Base-by-base conservation (phyloP, 176 grass and related monocot species). In the Musa schizocarpa region DNA sequence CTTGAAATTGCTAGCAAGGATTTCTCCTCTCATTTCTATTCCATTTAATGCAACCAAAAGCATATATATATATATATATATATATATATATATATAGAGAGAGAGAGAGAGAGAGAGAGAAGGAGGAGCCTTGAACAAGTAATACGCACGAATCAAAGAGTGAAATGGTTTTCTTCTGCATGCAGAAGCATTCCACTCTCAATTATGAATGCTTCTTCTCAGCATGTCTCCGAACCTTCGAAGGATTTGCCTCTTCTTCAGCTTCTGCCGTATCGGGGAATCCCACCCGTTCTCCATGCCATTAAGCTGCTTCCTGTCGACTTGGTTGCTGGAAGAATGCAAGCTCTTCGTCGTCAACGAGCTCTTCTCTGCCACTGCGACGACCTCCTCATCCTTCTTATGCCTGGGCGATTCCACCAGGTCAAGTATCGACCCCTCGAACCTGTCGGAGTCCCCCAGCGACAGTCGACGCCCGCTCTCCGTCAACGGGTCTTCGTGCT, bases 391-490 rank as follows among this genome's bases (percentile, higher is more conserved):
- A 5, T 65, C 54, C 53, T 78, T 86, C 0, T 20, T 54, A 22
- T 83, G 72, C 9, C 84, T 81, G 0, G 82, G 79, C 26, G 87
- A 88, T 9, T 82, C 86, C 53, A 87, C 81, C 54, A 87, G 78
- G 66, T 90, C 92, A 68, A 89, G 84, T 52, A 87, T 76, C 9
- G 87, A 90, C 0, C 89, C 87, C 25, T 86, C 83, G 75, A 83
- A 87, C 12, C 69, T 81, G 57, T 88, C 83, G 5, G 87, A 86
- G 22, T 85, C 74, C 20, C 83, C 73, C 2, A 76, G 82, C 1
- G 87, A 87, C n/a, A 82, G 80, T 11, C 83, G 23, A 21, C 88
- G 62, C 34, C 80, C 87, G 0, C 69, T 81, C 74, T 66, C 82
- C 75, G 54, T 76, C 54, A 65, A 82, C 1, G 78, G 34, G 19